Percentiles rank a stretch among this genome's conserved stretches.
These are phyloP conservation scores for Endotrypanum monterogeii DNA, from an alignment of 208 protist species.

Conservation along the genomic window DNA sequence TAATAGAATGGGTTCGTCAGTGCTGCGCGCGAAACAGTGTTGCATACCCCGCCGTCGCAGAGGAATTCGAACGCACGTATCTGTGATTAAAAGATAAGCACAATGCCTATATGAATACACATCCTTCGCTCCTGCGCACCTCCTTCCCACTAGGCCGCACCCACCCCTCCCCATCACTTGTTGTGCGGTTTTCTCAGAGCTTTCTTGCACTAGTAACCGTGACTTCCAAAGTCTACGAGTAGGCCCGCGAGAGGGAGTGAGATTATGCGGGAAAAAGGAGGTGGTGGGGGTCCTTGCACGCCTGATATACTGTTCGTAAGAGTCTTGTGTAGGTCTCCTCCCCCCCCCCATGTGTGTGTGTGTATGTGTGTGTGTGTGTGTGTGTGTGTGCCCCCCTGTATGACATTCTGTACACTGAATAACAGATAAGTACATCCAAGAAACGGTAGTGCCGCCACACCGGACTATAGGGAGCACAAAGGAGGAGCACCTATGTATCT, in stretches of 20 bases:
- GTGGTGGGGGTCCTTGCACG: neutral
- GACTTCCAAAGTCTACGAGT: neutral
- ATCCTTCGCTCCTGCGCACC: slow-evolving; percentile 7
- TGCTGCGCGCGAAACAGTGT: slow-evolving; percentile 46
- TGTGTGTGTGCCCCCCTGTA: neutral
- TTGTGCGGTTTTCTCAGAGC: neutral
- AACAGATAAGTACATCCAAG: neutral
- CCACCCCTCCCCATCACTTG: neutral
- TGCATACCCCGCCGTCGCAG: slow-evolving; percentile 35
- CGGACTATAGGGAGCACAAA: neutral
- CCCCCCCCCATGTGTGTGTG: neutral
- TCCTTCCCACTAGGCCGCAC: neutral
- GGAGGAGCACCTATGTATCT: neutral
- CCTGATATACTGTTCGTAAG: neutral
- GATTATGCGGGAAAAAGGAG: no score
- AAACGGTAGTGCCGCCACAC: neutral
- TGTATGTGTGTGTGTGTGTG: neutral
- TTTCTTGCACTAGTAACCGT: neutral
- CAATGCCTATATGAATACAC: neutral
- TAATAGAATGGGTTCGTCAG: slow-evolving; percentile 57
- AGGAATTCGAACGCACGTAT: slow-evolving; percentile 46
- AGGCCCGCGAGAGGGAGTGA: no score
- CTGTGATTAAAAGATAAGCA: slow-evolving; percentile 20
- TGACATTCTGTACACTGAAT: no score
- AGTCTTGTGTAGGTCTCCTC: neutral